Evolutionary conservation across 1,284 basidiomycete genomes (phyloP).

Genomic region (Pholiota adiposa): DNA sequence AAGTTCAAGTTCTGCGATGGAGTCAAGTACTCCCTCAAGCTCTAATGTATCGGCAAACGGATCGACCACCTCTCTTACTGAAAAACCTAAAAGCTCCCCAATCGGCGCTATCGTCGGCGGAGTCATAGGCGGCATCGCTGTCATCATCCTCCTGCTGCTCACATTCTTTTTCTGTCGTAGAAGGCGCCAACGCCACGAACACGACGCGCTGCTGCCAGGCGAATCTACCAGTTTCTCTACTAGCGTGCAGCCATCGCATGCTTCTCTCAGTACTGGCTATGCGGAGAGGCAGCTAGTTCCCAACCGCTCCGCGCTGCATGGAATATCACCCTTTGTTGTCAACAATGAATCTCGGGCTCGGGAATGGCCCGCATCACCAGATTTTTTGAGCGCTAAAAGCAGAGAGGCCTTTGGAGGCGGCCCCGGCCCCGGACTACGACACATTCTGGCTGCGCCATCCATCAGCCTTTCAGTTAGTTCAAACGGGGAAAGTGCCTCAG

Average conservation of each 20-base stretch:
- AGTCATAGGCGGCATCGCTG: neutral
- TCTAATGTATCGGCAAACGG: neutral
- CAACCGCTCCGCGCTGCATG: neutral
- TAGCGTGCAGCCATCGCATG: neutral
- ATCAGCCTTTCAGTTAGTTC: neutral
- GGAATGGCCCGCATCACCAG: neutral
- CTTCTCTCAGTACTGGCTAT: neutral
- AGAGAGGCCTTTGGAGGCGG: neutral
- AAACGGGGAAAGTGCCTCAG: neutral
- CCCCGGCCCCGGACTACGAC: neutral
- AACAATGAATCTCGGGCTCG: no score
- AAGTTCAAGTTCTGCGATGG: neutral
- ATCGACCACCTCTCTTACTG: neutral
- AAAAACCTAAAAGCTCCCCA: neutral
- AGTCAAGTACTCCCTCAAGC: neutral
- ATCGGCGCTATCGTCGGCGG: neutral
- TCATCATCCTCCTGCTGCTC: neutral
- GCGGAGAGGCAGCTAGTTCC: neutral
- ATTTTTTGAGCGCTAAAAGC: neutral
- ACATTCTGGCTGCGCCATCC: neutral
- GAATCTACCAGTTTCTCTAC: neutral
- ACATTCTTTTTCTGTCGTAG: neutral
- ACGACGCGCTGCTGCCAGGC: neutral
- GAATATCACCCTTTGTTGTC: neutral
- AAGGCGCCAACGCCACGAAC: neutral